These are phyloP conservation scores for Leccinellum rugosiceps DNA, from an alignment of 768 basidiomycete species.

Conservation along the genomic window DNA sequence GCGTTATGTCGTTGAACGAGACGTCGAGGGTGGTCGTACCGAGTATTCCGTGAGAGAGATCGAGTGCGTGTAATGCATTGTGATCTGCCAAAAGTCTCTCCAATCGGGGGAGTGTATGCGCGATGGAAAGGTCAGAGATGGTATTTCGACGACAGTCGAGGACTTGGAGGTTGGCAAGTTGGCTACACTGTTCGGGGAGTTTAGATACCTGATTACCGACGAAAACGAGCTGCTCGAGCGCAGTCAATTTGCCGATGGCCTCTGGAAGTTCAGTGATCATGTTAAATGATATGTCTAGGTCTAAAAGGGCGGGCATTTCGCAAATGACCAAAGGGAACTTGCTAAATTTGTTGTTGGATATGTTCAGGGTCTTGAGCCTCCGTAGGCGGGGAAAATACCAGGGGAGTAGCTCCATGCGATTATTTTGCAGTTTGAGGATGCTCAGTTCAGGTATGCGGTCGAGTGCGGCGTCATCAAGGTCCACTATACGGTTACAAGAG, in stretches of 20 bases:
- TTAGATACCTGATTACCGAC: conserved; percentile 81
- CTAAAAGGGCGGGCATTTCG: conserved; percentile 66
- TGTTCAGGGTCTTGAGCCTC: conserved; percentile 74
- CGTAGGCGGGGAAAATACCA: conserved; percentile 78
- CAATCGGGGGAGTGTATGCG: conserved; percentile 68
- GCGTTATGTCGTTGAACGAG: conserved; percentile 87
- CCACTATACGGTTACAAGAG: conserved; percentile 86
- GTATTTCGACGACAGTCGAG: conserved; percentile 87
- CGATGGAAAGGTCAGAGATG: conserved; percentile 69
- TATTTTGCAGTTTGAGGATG: conserved; percentile 80
- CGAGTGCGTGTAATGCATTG: conserved; percentile 78
- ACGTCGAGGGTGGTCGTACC: conserved; percentile 62
- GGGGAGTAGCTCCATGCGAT: conserved; percentile 83
- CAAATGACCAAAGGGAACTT: conserved; percentile 71
- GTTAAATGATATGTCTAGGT: conserved; percentile 96
- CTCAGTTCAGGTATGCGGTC: conserved; percentile 70
- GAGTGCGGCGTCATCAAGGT: conserved; percentile 82
- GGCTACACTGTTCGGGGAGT: conserved; percentile 60
- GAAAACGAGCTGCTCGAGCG: conserved; percentile 70
- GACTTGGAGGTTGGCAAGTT: conserved; percentile 57
- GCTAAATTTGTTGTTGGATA: conserved; percentile 94
- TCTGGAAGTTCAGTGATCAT: conserved; percentile 77
- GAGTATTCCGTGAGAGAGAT: conserved; percentile 68
- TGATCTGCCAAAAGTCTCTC: conserved; percentile 72
- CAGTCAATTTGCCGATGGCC: conserved; percentile 64